A percentile compares a stretch with the other conserved stretches of the same genome.
Evolutionary conservation across 2,329 filamentous ascomycete genomes (phyloP).

Genomic region (Monosporascus ibericus): DNA sequence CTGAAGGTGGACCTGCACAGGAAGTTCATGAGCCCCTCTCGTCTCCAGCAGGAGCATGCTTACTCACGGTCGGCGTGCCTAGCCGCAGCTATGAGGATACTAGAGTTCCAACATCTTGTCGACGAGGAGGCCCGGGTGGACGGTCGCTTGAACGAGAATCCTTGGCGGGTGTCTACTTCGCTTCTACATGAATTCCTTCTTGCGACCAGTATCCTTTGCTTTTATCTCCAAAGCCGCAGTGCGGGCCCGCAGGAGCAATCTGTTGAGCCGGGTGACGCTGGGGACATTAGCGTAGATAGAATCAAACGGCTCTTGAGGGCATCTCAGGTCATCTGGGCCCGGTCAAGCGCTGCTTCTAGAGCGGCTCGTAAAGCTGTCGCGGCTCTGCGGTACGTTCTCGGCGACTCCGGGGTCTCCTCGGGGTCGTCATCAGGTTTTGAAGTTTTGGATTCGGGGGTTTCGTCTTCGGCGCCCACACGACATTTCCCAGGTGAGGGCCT

Average conservation of each 20-base stretch:
- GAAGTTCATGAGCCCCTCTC: slow-evolving; percentile 15
- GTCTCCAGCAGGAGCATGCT: slow-evolving; percentile 11
- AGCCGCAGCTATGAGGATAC: slow-evolving; percentile 15
- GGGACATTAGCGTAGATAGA: not conserved
- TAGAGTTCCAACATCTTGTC: slow-evolving; percentile 17
- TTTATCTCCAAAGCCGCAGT: slow-evolving; percentile 30
- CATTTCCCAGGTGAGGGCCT: not conserved
- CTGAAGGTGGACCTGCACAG: slow-evolving; percentile 26
- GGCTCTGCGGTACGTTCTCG: slow-evolving; percentile 4
- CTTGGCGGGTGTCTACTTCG: not conserved
- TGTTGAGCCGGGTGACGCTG: slow-evolving; percentile 1
- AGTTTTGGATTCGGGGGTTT: too few relatives aligned
- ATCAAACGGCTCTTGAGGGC: slow-evolving; percentile 7
- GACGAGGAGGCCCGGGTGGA: slow-evolving; percentile 15
- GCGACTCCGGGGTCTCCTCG: not conserved
- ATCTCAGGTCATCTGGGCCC: slow-evolving; percentile 14
- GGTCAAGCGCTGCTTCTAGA: slow-evolving; percentile 9
- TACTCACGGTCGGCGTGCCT: slow-evolving; percentile 21
- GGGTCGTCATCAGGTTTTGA: too few relatives aligned
- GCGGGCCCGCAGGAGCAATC: not conserved
- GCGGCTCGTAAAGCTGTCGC: slow-evolving; percentile 14
- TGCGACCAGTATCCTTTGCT: slow-evolving; percentile 5
- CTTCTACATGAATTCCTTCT: slow-evolving; percentile 4
- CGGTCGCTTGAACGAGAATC: slow-evolving; percentile 1
- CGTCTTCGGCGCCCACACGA: not conserved